phyloP scores from a whole-genome alignment of 169 alveolate genomes.

The Plasmodium relictum region DNA sequence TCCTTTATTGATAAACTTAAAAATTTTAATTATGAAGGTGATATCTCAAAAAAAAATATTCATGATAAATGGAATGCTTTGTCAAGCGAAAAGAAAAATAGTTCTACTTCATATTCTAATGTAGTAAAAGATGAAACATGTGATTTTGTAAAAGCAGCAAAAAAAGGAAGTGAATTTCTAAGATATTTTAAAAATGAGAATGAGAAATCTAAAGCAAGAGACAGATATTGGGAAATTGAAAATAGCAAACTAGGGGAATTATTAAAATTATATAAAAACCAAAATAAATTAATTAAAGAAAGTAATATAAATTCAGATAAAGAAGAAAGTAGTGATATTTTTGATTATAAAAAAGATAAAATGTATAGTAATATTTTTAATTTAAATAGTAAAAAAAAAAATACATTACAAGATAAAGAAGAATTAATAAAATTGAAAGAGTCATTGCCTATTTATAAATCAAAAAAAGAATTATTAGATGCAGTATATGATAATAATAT shows the following conservation, averaged over 20 bases:
- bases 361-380: slow-evolving; percentile 80
- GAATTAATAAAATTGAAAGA: slow-evolving; percentile 60
- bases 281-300: slow-evolving; percentile 13
- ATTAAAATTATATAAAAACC: slow-evolving; percentile 79
- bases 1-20: slow-evolving; percentile 94
- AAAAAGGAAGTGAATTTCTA: slow-evolving; percentile 96
- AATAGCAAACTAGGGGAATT: slow-evolving; percentile 93
- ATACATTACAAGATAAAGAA: slow-evolving; percentile 62
- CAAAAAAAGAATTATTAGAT: slow-evolving; percentile 83
- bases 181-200: slow-evolving; percentile 93
- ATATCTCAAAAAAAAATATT: slow-evolving; percentile 84
- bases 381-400: slow-evolving; percentile 59
- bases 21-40: slow-evolving; percentile 2
- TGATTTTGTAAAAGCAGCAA: slow-evolving; percentile 97
- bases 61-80: slow-evolving; percentile 81
- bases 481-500: slow-evolving; percentile 91
- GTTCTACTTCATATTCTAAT: slow-evolving; percentile 79
- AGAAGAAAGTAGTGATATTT: slow-evolving; percentile 76
- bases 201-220: slow-evolving; percentile 93
- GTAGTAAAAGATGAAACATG: slow-evolving; percentile 97
- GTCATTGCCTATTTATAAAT: slow-evolving; percentile 82
- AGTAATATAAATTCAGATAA: slow-evolving; percentile 71
- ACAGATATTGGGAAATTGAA: slow-evolving; percentile 95
- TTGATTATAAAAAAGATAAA: slow-evolving; percentile 75
- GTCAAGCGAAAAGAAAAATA: slow-evolving; percentile 80